Evolutionary conservation across 495 filamentous ascomycete genomes (phyloP).

Genomic region (Lepraria neglecta): DNA sequence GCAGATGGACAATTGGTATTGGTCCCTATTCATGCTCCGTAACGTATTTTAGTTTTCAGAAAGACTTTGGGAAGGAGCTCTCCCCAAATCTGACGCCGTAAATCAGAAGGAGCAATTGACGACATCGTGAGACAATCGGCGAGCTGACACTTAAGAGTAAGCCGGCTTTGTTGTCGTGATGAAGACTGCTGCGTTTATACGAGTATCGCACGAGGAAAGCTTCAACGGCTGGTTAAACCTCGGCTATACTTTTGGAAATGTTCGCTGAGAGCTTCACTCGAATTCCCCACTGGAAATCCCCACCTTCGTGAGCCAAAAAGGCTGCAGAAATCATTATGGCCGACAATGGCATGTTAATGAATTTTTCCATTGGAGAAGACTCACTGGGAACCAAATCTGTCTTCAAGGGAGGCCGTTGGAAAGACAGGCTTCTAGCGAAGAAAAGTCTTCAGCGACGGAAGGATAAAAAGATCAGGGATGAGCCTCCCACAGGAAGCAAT

Average conservation of each 20-base stretch:
- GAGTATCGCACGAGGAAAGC: conserved; percentile 7
- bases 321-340: conserved; percentile 52
- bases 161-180: conserved; percentile 4
- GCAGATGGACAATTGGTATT: neutral
- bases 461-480: conserved; percentile 33
- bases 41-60: neutral
- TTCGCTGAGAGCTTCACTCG: neutral
- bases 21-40: neutral
- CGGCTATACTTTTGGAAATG: neutral
- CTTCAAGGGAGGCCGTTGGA: conserved; percentile 88
- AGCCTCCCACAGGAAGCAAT: conserved; percentile 17
- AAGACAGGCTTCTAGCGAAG: conserved; percentile 75
- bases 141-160: neutral
- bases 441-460: conserved; percentile 50
- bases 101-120: neutral
- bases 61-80: neutral
- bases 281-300: neutral
- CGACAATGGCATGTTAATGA: conserved; percentile 91
- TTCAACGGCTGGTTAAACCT: conserved; percentile 10
- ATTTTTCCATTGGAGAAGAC: conserved; percentile 70
- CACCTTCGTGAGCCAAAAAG: neutral
- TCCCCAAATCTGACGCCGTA: conserved; percentile 1
- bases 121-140: neutral
- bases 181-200: conserved; percentile 12
- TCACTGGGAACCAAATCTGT: conserved; percentile 47